These are phyloP conservation scores for Penicillium maclennaniae DNA, from an alignment of 495 filamentous ascomycete species.

Conservation along the genomic window DNA sequence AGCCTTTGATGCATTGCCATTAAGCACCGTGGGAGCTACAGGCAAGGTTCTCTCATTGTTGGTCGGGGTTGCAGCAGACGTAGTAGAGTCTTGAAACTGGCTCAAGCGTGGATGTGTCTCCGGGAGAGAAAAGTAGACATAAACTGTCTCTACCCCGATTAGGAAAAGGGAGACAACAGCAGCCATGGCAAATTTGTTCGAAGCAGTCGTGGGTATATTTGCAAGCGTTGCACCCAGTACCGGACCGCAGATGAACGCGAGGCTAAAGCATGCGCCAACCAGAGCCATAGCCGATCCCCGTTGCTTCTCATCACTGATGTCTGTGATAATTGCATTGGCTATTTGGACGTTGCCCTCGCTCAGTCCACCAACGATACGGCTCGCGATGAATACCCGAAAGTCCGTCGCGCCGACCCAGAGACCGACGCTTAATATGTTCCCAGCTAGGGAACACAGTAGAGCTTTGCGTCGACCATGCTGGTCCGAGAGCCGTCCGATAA, in stretches of 20 bases:
- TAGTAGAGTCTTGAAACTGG: too few relatives aligned
- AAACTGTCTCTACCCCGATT: conserved; percentile 79
- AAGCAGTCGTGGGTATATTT: conserved; percentile 66
- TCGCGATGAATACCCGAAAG: conserved; percentile 87
- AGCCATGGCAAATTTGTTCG: conserved; percentile 90
- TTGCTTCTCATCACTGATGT: conserved; percentile 76
- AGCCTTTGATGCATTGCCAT: too few relatives aligned
- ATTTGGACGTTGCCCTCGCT: conserved; percentile 94
- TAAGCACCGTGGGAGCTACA: not conserved
- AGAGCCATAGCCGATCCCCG: conserved; percentile 87
- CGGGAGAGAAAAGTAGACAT: conserved; percentile 81
- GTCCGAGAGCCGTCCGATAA: conserved; percentile 84
- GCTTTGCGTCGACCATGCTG: conserved; percentile 80
- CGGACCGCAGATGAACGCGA: conserved; percentile 95
- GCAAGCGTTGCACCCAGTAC: conserved; percentile 83
- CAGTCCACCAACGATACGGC: conserved; percentile 80
- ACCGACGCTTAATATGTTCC: conserved; percentile 83
- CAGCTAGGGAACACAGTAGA: conserved; percentile 81
- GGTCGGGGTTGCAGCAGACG: conserved; percentile 5
- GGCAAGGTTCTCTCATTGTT: conserved; percentile 9
- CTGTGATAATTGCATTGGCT: conserved; percentile 88
- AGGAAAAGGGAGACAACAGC: conserved; percentile 79
- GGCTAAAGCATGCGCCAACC: conserved; percentile 57
- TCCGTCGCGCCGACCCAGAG: conserved; percentile 90
- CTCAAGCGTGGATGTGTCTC: conserved; percentile 70